A percentile compares a stretch with the other conserved stretches of the same genome.
phyloP scores from a whole-genome alignment of 2,329 filamentous ascomycete species.

The Blumeriella jaapii region DNA sequence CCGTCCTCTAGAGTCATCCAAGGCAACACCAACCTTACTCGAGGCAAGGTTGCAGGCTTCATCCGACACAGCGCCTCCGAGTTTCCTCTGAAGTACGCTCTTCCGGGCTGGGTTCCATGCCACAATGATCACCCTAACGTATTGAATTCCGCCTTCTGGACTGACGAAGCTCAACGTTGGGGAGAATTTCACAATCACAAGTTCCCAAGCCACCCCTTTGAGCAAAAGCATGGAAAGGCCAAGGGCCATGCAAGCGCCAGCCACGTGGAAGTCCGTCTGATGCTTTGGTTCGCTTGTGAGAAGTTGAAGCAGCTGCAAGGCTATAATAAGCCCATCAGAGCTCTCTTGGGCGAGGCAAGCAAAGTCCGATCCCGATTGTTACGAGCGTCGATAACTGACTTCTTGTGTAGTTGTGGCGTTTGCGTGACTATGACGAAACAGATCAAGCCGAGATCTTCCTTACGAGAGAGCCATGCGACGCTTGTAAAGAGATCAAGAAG shows the following conservation, averaged over 20 bases:
- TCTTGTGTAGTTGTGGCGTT: not conserved
- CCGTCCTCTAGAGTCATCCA: too few relatives aligned
- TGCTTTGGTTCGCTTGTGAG: conserved; percentile 7
- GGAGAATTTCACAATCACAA: not conserved
- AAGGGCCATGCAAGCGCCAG: not conserved
- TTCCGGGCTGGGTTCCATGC: conserved; percentile 3
- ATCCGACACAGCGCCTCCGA: not conserved
- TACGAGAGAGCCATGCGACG: conserved; percentile 1
- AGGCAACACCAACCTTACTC: conserved; percentile 1
- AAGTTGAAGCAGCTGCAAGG: not conserved
- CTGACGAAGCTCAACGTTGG: conserved; percentile 1
- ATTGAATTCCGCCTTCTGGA: conserved; percentile 6
- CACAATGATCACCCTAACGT: conserved; percentile 4
- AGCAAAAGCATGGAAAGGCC: not conserved
- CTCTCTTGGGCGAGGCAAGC: not conserved
- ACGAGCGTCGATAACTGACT: not conserved
- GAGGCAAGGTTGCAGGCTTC: conserved; percentile 6
- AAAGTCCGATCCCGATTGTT: not conserved
- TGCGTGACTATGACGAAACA: not conserved
- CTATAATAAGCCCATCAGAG: not conserved
- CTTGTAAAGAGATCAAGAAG: conserved; percentile 4
- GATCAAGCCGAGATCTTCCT: conserved; percentile 8
- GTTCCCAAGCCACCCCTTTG: not conserved
- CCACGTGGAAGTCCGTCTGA: conserved; percentile 6
- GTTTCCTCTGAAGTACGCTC: conserved; percentile 3